phyloP scores from a whole-genome alignment of 306 rosid species.

The Prunus campanulata region DNA sequence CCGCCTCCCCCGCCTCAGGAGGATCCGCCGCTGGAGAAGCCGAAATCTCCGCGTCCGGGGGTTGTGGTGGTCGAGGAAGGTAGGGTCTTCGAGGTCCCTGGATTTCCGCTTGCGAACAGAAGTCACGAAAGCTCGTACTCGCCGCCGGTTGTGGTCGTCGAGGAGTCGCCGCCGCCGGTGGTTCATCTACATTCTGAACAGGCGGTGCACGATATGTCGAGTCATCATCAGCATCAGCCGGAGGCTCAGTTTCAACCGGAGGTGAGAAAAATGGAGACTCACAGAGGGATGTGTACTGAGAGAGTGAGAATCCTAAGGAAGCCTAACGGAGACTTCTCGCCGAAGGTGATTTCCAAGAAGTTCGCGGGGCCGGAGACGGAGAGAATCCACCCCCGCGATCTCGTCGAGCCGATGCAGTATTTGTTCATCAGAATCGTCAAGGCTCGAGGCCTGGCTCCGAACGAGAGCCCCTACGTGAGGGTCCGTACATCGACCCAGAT shows the following conservation, averaged over 20 bases:
- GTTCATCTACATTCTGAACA: conserved; percentile 49
- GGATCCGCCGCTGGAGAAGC: conserved; percentile 40
- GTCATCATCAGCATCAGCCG: conserved; percentile 19
- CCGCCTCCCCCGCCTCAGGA: conserved; percentile 36
- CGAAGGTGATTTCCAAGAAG: conserved; percentile 54
- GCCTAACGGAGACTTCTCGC: conserved; percentile 65
- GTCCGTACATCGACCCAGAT: conserved; percentile 46
- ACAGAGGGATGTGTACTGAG: conserved; percentile 37
- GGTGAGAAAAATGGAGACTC: conserved; percentile 65
- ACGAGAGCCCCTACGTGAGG: conserved; percentile 55
- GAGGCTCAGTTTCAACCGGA: conserved; percentile 49
- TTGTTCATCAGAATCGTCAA: conserved; percentile 69
- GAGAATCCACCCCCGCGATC: conserved; percentile 65
- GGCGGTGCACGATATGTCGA: conserved; percentile 30
- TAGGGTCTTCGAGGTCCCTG: conserved; percentile 43
- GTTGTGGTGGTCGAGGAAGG: conserved; percentile 46
- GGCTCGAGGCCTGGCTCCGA: conserved; percentile 60
- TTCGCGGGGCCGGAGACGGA: conserved; percentile 31
- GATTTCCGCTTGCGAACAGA: conserved; percentile 7
- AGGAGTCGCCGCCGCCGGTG: conserved; percentile 49
- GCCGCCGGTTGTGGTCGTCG: conserved; percentile 56
- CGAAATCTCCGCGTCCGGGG: conserved; percentile 29
- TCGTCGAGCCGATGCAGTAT: conserved; percentile 93
- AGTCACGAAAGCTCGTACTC: conserved; percentile 33
- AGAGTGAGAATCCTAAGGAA: conserved; percentile 54